These are phyloP conservation scores for Mycena filopes DNA, from an alignment of 768 basidiomycete species.

Conservation along the genomic window DNA sequence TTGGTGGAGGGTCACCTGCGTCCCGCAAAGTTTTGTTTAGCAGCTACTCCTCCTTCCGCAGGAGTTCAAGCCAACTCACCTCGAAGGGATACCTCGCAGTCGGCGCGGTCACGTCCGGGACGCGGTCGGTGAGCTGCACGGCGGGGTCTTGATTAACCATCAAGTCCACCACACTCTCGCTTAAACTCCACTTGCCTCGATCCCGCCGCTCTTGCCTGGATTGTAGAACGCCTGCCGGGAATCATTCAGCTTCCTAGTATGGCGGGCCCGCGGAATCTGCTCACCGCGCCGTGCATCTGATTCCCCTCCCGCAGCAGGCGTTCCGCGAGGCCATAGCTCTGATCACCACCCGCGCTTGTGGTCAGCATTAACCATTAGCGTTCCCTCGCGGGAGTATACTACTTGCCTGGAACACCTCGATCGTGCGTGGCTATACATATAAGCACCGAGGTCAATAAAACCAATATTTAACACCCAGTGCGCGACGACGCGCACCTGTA, in stretches of 20 bases:
- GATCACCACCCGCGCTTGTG: too few species aligned
- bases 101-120: conserved; percentile 68
- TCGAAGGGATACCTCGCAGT: conserved; percentile 79
- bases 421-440: conserved; percentile 49
- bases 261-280: conserved; percentile 35
- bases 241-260: background rate
- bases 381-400: too few species aligned
- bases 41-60: too few species aligned
- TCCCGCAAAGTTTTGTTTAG: background rate
- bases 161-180: too few species aligned
- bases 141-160: conserved; percentile 5
- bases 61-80: too few species aligned
- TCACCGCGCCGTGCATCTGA: conserved; percentile 76
- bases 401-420: conserved; percentile 65
- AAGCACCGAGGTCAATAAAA: conserved; percentile 13
- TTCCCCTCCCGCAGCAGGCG: conserved; percentile 70
- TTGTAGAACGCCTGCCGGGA: conserved; percentile 76
- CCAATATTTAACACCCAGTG: too few species aligned
- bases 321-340: conserved; percentile 85
- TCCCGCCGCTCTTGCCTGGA: conserved; percentile 65
- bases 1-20: conserved; percentile 68
- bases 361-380: too few species aligned
- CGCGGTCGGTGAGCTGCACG: conserved; percentile 73
- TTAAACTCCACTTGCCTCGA: conserved; percentile 56
- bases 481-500: too few species aligned